phyloP scores from a whole-genome alignment of 2,329 filamentous ascomycete species.

The Beauveria rudraprayagi region DNA sequence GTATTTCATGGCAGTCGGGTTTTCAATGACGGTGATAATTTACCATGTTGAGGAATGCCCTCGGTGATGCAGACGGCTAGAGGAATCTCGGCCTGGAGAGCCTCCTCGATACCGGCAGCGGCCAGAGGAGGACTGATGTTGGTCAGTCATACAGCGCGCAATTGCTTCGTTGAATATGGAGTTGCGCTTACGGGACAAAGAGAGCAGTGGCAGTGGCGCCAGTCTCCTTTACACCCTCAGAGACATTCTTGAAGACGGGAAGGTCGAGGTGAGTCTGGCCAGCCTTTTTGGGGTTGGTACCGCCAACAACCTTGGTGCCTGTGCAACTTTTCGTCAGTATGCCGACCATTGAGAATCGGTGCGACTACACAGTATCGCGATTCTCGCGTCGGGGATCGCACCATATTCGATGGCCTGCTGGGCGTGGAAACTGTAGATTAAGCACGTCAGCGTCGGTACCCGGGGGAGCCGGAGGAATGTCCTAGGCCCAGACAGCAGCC shows the following conservation, averaged over 20 bases:
- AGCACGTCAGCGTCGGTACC: neutral
- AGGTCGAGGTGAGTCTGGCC: constrained; percentile 81
- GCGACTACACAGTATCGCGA: neutral
- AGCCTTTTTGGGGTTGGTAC: constrained; percentile 98
- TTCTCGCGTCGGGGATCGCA: constrained; percentile 36
- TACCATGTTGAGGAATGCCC: constrained; percentile 95
- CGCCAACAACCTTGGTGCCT: constrained; percentile 96
- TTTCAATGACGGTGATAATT: constrained; percentile 8
- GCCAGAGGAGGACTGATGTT: constrained; percentile 70
- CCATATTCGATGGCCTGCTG: constrained; percentile 97
- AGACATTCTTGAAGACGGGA: constrained; percentile 86
- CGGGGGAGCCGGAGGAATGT: neutral
- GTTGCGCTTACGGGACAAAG: constrained; percentile 73
- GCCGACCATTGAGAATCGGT: neutral
- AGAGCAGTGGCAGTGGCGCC: constrained; percentile 88
- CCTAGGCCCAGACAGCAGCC: neutral
- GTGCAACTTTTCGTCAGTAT: constrained; percentile 7
- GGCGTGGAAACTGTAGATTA: constrained; percentile 73
- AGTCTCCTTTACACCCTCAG: constrained; percentile 81
- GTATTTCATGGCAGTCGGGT: neutral
- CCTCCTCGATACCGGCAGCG: constrained; percentile 93
- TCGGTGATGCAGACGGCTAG: constrained; percentile 97
- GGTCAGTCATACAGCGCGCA: constrained; percentile 1
- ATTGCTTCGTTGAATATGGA: neutral
- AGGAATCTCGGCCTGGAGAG: constrained; percentile 84